Evolutionary conservation across 352 stramenopile genomes (phyloP), one percentile per base, ranked within the genome.

Genomic region (Globisporangium canariense): DNA sequence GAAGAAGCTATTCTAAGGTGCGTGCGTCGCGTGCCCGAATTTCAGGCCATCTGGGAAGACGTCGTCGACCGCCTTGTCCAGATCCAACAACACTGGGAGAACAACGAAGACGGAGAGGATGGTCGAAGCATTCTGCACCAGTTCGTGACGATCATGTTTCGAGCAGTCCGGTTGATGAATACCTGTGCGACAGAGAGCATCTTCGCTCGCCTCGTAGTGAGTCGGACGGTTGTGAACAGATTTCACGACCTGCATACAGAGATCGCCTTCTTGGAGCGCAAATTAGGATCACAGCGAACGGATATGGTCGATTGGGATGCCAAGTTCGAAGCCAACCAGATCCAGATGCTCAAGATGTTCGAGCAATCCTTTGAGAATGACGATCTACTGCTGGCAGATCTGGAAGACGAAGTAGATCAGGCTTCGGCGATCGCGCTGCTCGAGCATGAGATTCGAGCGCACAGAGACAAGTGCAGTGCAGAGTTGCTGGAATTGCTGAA

Each of bases 381-480:
- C 28, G 45, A 18, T 7, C 45, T 28, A n/a, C 4, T 51, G 45
- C 5, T 28, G 45, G 6, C 45, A 13, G 13, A 16, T 43, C 14
- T 20, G 30, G 7, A 14, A 41, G 28, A 43, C 20, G 51, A 57
- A 30, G 2, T 7, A 2, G 51, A 41, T 14, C 51, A 28, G 22
- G 2, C 25, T 7, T 28, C 41, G 22, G 51, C 51, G 28, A 28
- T 57, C 2, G 41, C 51, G 13, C 51, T 57, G 2, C 30, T 57
- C 9, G 28, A 43, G 51, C 30, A 57, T 9, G 51, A 57, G n/a
- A n/a, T 57, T 30, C 41, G 51, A 9, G 34, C 14, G 5, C 30
- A 57, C 9, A n/a, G 28, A 16, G 51, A 57, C 51, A 57, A 57
- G 51, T 57, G 51, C 51, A 57, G 13, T 4, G 14, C 28, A 4